phyloP scores from a whole-genome alignment of 768 basidiomycete species.

The Gyrodon lividus region DNA sequence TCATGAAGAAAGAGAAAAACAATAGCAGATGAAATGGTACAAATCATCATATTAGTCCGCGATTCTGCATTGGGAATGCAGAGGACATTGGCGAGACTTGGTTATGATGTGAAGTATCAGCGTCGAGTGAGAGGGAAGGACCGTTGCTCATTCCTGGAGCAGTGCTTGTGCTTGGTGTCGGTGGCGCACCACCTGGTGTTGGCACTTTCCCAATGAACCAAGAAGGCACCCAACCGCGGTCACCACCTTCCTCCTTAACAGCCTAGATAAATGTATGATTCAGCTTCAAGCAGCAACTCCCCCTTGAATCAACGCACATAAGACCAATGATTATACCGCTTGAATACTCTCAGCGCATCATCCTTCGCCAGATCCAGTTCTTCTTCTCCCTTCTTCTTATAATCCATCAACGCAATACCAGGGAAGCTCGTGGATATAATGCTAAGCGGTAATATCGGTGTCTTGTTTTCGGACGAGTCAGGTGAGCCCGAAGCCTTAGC shows the following conservation, averaged over 20 bases:
- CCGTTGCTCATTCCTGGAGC: constrained; percentile 32
- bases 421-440: constrained; percentile 99
- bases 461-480: constrained; percentile 45
- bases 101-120: constrained; percentile 44
- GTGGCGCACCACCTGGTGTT: constrained; percentile 41
- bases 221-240: constrained; percentile 96
- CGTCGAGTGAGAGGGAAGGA: constrained; percentile 27
- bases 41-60: constrained; percentile 20
- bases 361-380: constrained; percentile 89
- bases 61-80: constrained; percentile 57
- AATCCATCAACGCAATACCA: constrained; percentile 95
- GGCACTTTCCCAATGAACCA: constrained; percentile 95
- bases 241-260: constrained; percentile 90
- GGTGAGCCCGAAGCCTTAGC: constrained; percentile 47
- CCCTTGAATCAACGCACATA: constrained; percentile 53
- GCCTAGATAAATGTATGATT: constrained; percentile 49
- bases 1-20: not conserved
- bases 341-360: constrained; percentile 88
- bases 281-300: constrained; percentile 5
- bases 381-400: constrained; percentile 89
- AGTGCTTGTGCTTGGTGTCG: constrained; percentile 49
- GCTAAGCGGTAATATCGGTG: constrained; percentile 83
- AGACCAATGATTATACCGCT: constrained; percentile 98
- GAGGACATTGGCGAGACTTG: constrained; percentile 79
- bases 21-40: not conserved